Conservation (phyloP, 169 alveolate species). For the Miamiensis avidus region DNA sequence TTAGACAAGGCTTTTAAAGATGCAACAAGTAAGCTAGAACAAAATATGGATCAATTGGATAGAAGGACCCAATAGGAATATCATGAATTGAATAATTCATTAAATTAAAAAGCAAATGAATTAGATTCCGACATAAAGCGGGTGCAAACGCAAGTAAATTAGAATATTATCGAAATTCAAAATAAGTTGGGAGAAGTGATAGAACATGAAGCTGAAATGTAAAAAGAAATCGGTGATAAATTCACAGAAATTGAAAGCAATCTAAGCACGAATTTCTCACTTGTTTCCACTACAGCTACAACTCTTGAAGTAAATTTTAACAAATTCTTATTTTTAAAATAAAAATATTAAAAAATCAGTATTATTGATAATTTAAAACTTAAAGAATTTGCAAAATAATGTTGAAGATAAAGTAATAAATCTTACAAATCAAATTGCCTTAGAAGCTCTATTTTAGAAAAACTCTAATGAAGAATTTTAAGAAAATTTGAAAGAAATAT, state of each 20-base stretch:
- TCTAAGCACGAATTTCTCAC: not conserved
- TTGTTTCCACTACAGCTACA: not conserved
- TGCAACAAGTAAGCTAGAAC: too few relatives aligned
- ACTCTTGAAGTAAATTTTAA: not conserved
- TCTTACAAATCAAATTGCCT: not conserved
- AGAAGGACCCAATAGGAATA: not conserved
- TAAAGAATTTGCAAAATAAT: not conserved
- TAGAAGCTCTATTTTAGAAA: not conserved
- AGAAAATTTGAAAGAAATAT: not conserved
- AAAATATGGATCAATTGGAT: not conserved
- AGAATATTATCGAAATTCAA: not conserved
- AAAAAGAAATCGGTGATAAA: constrained; percentile 1
- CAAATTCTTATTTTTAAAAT: not conserved
- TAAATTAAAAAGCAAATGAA: not conserved
- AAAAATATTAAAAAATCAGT: not conserved
- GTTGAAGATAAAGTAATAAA: not conserved
- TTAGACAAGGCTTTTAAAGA: not conserved
- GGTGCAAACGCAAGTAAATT: not conserved
- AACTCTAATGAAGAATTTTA: not conserved
- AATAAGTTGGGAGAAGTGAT: constrained; percentile 5
- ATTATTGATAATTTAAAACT: not conserved
- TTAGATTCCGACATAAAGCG: not conserved
- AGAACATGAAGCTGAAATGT: not conserved
- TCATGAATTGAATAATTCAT: not conserved
- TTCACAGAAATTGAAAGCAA: constrained; percentile 4